Evolutionary conservation across 441 rosid genomes (phyloP).

Genomic region (Gossypium schwendimanii): DNA sequence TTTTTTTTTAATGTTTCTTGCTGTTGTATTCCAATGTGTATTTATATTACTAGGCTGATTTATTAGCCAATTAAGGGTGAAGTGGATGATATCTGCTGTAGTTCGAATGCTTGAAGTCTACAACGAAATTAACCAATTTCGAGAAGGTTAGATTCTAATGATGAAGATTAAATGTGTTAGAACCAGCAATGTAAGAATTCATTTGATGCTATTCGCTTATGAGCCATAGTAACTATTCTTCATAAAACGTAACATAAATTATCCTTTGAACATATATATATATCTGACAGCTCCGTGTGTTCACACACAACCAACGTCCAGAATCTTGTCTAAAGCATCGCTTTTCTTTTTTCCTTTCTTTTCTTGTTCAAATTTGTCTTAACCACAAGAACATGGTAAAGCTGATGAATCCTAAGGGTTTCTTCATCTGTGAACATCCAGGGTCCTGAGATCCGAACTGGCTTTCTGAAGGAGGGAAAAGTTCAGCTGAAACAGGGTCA

Average conservation of each 20-base stretch:
- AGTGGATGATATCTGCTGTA: not conserved
- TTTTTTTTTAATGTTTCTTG: not conserved
- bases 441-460: constrained; percentile 99
- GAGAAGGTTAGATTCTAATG: not conserved
- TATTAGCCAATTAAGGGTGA: not conserved
- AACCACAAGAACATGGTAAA: not conserved
- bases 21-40: not conserved
- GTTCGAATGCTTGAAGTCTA: not conserved
- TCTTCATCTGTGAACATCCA: constrained; percentile 18
- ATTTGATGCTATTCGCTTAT: not conserved
- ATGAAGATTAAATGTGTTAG: not conserved
- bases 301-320: too few species aligned
- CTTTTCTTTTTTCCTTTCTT: not conserved
- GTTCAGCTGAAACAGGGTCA: constrained; percentile 69
- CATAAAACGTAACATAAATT: not conserved
- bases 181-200: not conserved
- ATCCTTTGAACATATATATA: not conserved
- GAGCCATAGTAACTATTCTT: not conserved
- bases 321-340: not conserved
- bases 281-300: not conserved
- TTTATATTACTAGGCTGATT: not conserved
- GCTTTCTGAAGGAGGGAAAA: constrained; percentile 78
- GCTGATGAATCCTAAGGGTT: not conserved
- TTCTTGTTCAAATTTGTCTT: too few species aligned
- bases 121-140: not conserved